A percentile compares a stretch with the other conserved stretches of the same genome.
Evolutionary conservation across 768 basidiomycete species (phyloP).

Genomic region (Galerina sulciceps): DNA sequence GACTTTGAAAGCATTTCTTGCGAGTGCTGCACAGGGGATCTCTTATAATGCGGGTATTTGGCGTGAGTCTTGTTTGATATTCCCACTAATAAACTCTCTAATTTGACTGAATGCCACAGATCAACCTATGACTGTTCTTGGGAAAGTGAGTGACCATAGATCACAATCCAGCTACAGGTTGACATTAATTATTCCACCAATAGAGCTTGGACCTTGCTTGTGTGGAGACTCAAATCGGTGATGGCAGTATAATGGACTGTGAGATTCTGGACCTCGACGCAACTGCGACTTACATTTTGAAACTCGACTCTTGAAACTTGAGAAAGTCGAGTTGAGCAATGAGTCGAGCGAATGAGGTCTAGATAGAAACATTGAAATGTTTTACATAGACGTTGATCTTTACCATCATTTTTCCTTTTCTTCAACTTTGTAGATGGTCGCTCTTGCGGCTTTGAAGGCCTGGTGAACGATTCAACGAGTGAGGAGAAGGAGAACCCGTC

Average conservation of each 20-base stretch:
- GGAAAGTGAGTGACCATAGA: conserved; percentile 50
- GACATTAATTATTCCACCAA: conserved; percentile 17
- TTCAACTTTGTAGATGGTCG: no score
- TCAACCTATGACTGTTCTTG: conserved; percentile 88
- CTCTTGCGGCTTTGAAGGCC: no score
- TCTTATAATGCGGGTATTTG: conserved; percentile 84
- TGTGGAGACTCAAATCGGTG: conserved; percentile 91
- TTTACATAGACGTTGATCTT: neutral
- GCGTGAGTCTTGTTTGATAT: conserved; percentile 65
- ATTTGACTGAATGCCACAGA: conserved; percentile 48
- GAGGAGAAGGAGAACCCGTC: neutral
- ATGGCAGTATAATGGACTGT: conserved; percentile 79
- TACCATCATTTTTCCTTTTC: neutral
- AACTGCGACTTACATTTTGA: conserved; percentile 35
- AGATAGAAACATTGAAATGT: neutral
- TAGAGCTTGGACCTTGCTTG: conserved; percentile 84
- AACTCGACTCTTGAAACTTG: conserved; percentile 21
- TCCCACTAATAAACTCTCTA: conserved; percentile 1
- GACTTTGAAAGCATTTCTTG: conserved; percentile 83
- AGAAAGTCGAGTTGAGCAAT: no score
- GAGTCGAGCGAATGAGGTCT: neutral
- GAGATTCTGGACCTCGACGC: conserved; percentile 71
- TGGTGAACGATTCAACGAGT: no score
- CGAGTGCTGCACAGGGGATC: conserved; percentile 81
- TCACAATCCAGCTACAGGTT: conserved; percentile 1